phyloP scores from a whole-genome alignment of 2,329 filamentous ascomycete genomes.

The Beauveria sp. region DNA sequence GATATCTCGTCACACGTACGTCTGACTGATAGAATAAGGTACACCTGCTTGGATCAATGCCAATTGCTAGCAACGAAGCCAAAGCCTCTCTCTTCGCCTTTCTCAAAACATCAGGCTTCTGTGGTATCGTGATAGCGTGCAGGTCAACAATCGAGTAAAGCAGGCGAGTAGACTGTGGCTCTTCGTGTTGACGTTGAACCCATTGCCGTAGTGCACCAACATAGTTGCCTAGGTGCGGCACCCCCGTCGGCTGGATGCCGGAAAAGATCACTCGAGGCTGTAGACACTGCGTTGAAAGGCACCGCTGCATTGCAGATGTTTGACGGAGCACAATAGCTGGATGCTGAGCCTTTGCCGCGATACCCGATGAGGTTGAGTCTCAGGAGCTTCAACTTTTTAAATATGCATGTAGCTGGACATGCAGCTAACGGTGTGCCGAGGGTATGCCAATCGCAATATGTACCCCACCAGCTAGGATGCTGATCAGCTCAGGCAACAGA shows the following conservation, averaged over 20 bases:
- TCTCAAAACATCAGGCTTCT: constrained; percentile 54
- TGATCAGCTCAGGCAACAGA: too few relatives aligned
- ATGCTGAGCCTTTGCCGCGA: not conserved
- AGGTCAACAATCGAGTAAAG: constrained; percentile 88
- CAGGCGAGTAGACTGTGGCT: constrained; percentile 50
- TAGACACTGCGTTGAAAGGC: constrained; percentile 2
- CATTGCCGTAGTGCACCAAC: constrained; percentile 82
- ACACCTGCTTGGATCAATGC: constrained; percentile 68
- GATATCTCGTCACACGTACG: constrained; percentile 36
- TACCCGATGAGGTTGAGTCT: not conserved
- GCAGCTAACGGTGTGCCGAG: not conserved
- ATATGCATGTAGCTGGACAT: not conserved
- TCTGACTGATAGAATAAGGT: constrained; percentile 77
- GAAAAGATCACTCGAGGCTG: constrained; percentile 60
- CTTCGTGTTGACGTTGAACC: constrained; percentile 65
- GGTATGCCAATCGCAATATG: too few relatives aligned
- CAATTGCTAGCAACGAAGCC: constrained; percentile 75
- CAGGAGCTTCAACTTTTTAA: not conserved
- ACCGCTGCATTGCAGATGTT: constrained; percentile 6
- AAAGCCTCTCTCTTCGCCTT: constrained; percentile 65
- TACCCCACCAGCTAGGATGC: too few relatives aligned
- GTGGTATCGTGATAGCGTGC: constrained; percentile 80
- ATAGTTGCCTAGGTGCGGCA: constrained; percentile 94
- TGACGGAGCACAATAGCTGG: not conserved
- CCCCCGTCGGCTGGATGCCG: constrained; percentile 86